Evolutionary conservation across 176 grass and related monocot species (phyloP), one percentile per base, ranked within the genome.

Genomic region (Ensete ventricosum): DNA sequence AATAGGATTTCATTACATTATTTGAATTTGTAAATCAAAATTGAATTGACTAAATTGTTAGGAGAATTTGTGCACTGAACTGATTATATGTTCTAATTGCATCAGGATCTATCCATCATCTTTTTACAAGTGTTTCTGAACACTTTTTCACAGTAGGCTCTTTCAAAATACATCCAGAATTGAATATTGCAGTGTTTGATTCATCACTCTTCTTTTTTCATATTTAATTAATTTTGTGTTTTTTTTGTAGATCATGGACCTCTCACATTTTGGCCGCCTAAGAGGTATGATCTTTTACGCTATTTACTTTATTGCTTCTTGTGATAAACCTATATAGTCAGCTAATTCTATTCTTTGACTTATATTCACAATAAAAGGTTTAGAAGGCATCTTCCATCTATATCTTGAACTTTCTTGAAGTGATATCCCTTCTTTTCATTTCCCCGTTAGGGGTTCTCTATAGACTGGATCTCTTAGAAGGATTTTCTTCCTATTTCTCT

Each of bases 201-300:
- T 50, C 17, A 9, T 22, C 49, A 67, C 10, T 67, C 25, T 70
- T 2, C 8, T 19, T 19, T 70, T 7, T 21, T 70, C 23, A 55
- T 55, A 23, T 22, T 74, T 55, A 73, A 57, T 55, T 50, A 14
- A 9, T 34, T 74, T 55, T 74, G 57, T 57, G 53, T 16, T 58
- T 9, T 22, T 55, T 29, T 9, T 74, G 53, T 74, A 74, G 72
- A 29, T 74, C 14, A 24, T 57, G 24, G 72, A 74, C 24, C 72
- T 74, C 10, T 74, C 72, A 27, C 72, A 74, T 74, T 74, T 57
- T 74, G 72, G 72, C 12, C 72, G 72, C 7, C 24, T 74, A 27
- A 74, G 72, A 74, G 72, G 72, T 74, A 72, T 13, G 19, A 17
- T 27, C 14, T 11, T 34, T 16, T 27, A 14, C 1, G 14, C 3